Conservation (phyloP, 352 stramenopile species). For the Phytophthora hybrid region DNA sequence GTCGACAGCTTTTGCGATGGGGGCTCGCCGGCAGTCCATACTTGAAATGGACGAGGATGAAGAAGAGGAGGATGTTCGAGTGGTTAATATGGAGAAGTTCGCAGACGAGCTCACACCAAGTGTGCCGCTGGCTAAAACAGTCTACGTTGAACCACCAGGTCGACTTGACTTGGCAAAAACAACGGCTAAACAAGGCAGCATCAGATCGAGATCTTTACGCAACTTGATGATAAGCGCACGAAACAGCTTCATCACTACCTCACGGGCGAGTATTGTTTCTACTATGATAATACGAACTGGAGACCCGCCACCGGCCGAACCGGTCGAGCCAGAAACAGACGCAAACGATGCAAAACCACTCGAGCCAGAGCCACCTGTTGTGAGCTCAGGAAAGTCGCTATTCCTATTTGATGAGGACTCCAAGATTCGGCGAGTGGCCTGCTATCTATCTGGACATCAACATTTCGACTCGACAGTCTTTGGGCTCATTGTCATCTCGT, state of each 20-base stretch:
- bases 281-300: conserved; percentile 15
- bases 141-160: conserved; percentile 28
- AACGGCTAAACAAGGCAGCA: not conserved
- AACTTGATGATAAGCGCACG: conserved; percentile 21
- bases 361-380: not conserved
- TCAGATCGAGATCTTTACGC: conserved; percentile 10
- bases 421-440: conserved; percentile 45
- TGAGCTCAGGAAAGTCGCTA: conserved; percentile 38
- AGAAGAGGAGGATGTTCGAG: conserved; percentile 45
- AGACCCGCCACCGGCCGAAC: not conserved
- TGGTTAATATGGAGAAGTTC: conserved; percentile 43
- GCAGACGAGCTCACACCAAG: conserved; percentile 38
- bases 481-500: conserved; percentile 84
- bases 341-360: conserved; percentile 11
- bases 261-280: conserved; percentile 25
- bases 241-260: conserved; percentile 26
- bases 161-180: conserved; percentile 8
- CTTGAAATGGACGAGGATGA: conserved; percentile 42
- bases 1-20: conserved; percentile 20
- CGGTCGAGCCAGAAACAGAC: conserved; percentile 2
- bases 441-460: conserved; percentile 63
- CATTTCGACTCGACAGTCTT: conserved; percentile 89
- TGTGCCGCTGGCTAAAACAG: conserved; percentile 31
- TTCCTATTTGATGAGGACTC: conserved; percentile 63
- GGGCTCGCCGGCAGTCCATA: conserved; percentile 29